These are phyloP conservation scores for Gaeumannomyces sp. DNA, from an alignment of 2,329 filamentous ascomycete genomes.

Conservation along the genomic window DNA sequence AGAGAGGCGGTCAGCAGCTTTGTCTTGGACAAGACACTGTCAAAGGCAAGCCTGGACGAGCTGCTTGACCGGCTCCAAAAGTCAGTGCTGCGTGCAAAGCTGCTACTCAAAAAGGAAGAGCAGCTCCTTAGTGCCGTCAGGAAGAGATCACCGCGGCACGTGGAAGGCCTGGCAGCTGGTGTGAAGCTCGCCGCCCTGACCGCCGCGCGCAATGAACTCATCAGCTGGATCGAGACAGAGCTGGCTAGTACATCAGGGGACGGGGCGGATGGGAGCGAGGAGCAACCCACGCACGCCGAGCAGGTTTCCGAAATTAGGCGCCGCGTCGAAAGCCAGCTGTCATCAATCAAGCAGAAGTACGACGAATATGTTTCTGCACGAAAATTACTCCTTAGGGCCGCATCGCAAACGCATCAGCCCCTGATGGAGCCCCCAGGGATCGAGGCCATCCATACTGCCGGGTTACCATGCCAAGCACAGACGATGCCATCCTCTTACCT, in stretches of 20 bases:
- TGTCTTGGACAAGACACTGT: slow-evolving; percentile 30
- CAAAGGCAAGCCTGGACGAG: slow-evolving; percentile 36
- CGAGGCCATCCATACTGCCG: slow-evolving; percentile 10
- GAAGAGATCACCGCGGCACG: slow-evolving; percentile 24
- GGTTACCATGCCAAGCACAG: slow-evolving; percentile 8
- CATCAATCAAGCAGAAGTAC: slow-evolving; percentile 48
- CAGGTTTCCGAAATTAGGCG: slow-evolving; percentile 14
- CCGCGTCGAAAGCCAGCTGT: slow-evolving; percentile 35
- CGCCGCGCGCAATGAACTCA: slow-evolving; percentile 52
- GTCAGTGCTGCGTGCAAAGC: slow-evolving; percentile 50
- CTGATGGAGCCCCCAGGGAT: slow-evolving; percentile 8
- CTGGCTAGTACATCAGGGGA: slow-evolving; percentile 44
- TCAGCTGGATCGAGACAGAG: slow-evolving; percentile 60
- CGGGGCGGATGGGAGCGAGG: slow-evolving; percentile 20
- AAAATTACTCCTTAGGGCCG: slow-evolving; percentile 36
- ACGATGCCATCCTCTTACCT: slow-evolving; percentile 32
- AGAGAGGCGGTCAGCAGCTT: slow-evolving; percentile 45
- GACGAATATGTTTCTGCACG: slow-evolving; percentile 44
- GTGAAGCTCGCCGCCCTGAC: slow-evolving; percentile 48
- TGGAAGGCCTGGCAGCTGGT: slow-evolving; percentile 10
- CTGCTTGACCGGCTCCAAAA: slow-evolving; percentile 50
- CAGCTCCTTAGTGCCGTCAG: slow-evolving; percentile 44
- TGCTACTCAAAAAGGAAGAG: slow-evolving; percentile 51
- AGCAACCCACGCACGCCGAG: slow-evolving; percentile 17
- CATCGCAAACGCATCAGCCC: slow-evolving; percentile 12